phyloP scores from a whole-genome alignment of 1,284 basidiomycete genomes.

The Cutaneotrichosporon mucoides region DNA sequence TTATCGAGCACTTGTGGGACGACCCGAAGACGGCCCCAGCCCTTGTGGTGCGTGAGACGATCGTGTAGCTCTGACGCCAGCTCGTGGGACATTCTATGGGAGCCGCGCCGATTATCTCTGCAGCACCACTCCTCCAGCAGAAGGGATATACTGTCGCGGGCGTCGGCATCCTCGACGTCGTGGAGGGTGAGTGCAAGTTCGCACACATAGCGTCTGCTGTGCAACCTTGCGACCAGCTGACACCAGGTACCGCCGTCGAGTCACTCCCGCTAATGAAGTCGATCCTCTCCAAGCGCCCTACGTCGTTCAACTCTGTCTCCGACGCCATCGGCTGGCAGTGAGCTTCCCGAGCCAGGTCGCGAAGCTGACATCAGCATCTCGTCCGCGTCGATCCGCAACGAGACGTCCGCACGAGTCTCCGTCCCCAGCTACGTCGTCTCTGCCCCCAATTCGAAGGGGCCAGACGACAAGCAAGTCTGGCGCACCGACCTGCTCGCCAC shows the following conservation, averaged over 20 bases:
- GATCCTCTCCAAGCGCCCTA: conserved; percentile 78
- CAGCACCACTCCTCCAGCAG: conserved; percentile 63
- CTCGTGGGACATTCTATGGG: conserved; percentile 89
- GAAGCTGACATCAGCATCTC: conserved; percentile 59
- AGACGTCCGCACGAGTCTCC: conserved; percentile 73
- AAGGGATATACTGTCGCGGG: conserved; percentile 70
- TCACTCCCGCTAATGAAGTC: conserved; percentile 85
- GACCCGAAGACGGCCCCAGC: conserved; percentile 61
- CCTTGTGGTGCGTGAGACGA: conserved; percentile 57
- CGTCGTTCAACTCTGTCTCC: conserved; percentile 73
- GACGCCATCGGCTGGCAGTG: conserved; percentile 95
- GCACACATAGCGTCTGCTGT: too few relatives aligned
- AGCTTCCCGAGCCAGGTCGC: too few relatives aligned
- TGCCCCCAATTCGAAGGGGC: conserved; percentile 37
- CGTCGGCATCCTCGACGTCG: conserved; percentile 87
- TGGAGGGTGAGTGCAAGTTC: conserved; percentile 84
- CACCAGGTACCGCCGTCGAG: conserved; percentile 82
- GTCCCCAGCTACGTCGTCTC: conserved; percentile 70
- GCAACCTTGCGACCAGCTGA: too few relatives aligned
- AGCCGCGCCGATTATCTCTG: conserved; percentile 74
- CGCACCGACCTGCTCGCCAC: conserved; percentile 77
- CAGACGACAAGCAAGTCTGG: conserved; percentile 57
- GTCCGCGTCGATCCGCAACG: conserved; percentile 74
- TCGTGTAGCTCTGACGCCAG: conserved; percentile 51
- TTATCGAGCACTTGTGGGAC: conserved; percentile 67